Percentiles rank a stretch among this genome's conserved stretches.
phyloP scores from a whole-genome alignment of 805 yeast genomes.

The Candida maris region DNA sequence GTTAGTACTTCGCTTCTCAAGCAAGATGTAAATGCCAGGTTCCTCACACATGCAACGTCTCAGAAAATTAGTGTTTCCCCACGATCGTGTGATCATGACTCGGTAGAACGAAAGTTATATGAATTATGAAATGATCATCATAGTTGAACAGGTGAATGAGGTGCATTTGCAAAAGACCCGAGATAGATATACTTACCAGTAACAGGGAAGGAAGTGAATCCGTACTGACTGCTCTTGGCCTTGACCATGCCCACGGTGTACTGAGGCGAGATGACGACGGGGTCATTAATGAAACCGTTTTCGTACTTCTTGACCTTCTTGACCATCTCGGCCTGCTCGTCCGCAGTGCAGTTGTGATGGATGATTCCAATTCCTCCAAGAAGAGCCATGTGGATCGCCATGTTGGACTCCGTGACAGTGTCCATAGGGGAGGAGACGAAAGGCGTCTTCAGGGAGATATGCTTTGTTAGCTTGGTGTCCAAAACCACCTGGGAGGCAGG shows the following conservation, averaged over 20 bases:
- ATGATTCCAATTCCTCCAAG: constrained; percentile 98
- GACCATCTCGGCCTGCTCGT: constrained; percentile 98
- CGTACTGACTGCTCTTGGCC: constrained; percentile 63
- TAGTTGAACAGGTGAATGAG: constrained; percentile 19
- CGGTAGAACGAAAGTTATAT: constrained; percentile 99
- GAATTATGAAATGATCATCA: constrained; percentile 52
- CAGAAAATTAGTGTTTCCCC: constrained; percentile 55
- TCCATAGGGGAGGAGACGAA: constrained; percentile 99
- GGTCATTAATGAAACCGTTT: constrained; percentile 95
- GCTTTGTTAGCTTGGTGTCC: constrained; percentile 87
- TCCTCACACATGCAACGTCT: neutral
- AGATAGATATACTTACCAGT: constrained; percentile 75
- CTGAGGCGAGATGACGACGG: constrained; percentile 76
- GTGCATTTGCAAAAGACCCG: constrained; percentile 9
- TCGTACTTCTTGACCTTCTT: constrained; percentile 94
- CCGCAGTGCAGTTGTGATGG: constrained; percentile 95
- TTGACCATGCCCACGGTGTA: constrained; percentile 79
- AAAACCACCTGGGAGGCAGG: constrained; percentile 74
- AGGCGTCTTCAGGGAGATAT: constrained; percentile 87
- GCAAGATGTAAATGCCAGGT: constrained; percentile 11
- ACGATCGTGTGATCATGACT: constrained; percentile 89
- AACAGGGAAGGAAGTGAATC: constrained; percentile 98
- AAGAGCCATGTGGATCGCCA: constrained; percentile 98
- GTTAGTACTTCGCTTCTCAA: neutral
- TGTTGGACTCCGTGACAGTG: constrained; percentile 93